These are phyloP conservation scores for Ceratopteris richardii DNA, from an alignment of 75 land plant genomes.

Conservation along the genomic window DNA sequence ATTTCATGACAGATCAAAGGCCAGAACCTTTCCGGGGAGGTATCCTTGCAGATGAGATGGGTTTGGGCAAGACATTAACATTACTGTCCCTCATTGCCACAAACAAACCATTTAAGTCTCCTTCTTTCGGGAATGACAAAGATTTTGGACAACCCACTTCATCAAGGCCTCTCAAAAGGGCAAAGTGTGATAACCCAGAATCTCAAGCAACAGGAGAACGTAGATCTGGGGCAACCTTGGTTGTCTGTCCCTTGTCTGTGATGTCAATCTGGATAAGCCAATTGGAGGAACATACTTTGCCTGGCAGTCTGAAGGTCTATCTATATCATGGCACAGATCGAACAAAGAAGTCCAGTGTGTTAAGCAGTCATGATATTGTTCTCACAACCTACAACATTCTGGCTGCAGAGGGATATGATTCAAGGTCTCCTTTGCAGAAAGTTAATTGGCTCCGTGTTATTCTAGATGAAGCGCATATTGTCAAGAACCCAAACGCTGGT, in stretches of 20 bases:
- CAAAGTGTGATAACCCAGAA: neutral
- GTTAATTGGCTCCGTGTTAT: conserved; percentile 74
- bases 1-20: conserved; percentile 31
- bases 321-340: conserved; percentile 67
- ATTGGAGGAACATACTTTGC: conserved; percentile 61
- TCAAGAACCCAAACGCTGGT: conserved; percentile 58
- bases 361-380: conserved; percentile 64
- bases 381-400: conserved; percentile 81
- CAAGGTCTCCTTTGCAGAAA: conserved; percentile 48
- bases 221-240: conserved; percentile 25
- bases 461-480: conserved; percentile 82
- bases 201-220: neutral
- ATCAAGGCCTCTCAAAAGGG: conserved; percentile 11
- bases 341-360: conserved; percentile 36
- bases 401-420: conserved; percentile 37
- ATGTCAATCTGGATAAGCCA: conserved; percentile 78
- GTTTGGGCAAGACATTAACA: conserved; percentile 81
- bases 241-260: conserved; percentile 85
- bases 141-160: neutral
- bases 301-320: conserved; percentile 54
- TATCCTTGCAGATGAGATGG: conserved; percentile 94
- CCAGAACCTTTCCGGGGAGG: conserved; percentile 81
- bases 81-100: conserved; percentile 76
- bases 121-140: conserved; percentile 1
- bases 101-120: conserved; percentile 25